Percentiles rank a stretch among this genome's conserved stretches.
Evolutionary conservation across 2,329 filamentous ascomycete species (phyloP).

Genomic region (Botrytis hyacinthi): DNA sequence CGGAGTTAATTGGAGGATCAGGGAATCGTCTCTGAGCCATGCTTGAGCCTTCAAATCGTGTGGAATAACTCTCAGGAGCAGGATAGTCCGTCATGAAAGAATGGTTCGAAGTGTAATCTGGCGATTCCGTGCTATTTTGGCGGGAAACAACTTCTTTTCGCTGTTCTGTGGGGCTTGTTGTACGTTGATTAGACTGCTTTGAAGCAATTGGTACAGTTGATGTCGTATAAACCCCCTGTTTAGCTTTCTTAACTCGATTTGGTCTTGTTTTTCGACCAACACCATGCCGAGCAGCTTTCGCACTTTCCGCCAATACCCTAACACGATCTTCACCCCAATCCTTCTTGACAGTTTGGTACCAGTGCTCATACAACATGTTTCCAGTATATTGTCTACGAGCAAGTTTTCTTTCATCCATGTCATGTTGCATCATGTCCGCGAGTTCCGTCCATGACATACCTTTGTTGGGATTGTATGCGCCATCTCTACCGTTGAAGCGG

Average conservation of each 20-base stretch:
- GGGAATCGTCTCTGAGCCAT: neutral
- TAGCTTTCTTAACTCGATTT: neutral
- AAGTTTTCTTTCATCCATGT: slow-evolving; percentile 1
- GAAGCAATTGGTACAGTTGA: neutral
- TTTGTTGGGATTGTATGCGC: neutral
- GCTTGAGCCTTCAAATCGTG: neutral
- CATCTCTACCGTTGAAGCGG: slow-evolving; percentile 7
- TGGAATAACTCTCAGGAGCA: neutral
- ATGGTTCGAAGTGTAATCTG: neutral
- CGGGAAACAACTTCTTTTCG: neutral
- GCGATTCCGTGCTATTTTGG: neutral
- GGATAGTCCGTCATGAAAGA: no score
- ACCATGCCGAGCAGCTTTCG: neutral
- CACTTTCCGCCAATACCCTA: neutral
- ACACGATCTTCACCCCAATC: neutral
- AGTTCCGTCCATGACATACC: slow-evolving; percentile 13
- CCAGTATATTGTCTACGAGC: slow-evolving; percentile 13
- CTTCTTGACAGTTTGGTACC: slow-evolving; percentile 22
- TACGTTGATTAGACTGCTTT: fast-evolving
- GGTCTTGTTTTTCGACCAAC: neutral
- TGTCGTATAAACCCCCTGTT: no score
- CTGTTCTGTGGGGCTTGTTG: no score
- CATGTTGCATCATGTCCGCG: slow-evolving; percentile 20
- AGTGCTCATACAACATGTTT: slow-evolving; percentile 24
- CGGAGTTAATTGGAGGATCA: neutral